Evolutionary conservation across 2,329 filamentous ascomycete genomes (phyloP).

Genomic region (Colletotrichum spinosum): DNA sequence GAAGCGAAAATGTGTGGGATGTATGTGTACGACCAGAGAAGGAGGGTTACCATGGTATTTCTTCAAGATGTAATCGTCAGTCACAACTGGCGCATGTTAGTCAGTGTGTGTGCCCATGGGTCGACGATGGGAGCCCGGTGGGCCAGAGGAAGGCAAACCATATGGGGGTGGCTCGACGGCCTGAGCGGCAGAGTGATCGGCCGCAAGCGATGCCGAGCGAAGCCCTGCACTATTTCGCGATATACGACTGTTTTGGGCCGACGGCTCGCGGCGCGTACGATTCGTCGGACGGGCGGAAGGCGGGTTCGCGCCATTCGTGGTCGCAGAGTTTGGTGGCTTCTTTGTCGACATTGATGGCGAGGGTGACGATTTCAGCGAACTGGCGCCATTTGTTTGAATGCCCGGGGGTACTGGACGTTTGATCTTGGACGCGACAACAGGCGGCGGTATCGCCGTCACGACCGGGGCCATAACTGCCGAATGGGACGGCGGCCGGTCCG

Average conservation of each 20-base stretch:
- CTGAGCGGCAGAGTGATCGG: constrained; percentile 53
- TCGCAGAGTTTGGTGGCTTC: constrained; percentile 59
- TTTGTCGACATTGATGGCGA: constrained; percentile 69
- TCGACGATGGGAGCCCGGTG: not conserved
- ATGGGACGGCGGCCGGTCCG: constrained; percentile 26
- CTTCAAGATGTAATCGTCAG: constrained; percentile 81
- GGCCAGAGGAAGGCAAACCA: constrained; percentile 51
- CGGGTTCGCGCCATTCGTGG: constrained; percentile 56
- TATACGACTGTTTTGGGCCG: constrained; percentile 58
- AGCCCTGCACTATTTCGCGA: constrained; percentile 64
- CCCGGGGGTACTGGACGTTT: constrained; percentile 76
- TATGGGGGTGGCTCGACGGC: constrained; percentile 63
- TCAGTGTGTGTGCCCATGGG: not conserved
- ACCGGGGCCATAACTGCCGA: constrained; percentile 64
- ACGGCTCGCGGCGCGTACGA: constrained; percentile 69
- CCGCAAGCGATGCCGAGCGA: constrained; percentile 59
- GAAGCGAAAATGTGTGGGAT: constrained; percentile 89
- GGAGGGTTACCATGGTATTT: constrained; percentile 82
- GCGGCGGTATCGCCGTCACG: constrained; percentile 59
- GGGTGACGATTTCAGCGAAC: constrained; percentile 69
- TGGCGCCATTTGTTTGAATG: constrained; percentile 73
- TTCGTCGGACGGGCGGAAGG: constrained; percentile 60
- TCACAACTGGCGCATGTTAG: constrained; percentile 68
- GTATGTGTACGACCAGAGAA: constrained; percentile 87
- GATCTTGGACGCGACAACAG: constrained; percentile 65